Evolutionary conservation across 306 rosid genomes (phyloP), one percentile per base, ranked within the genome.

Genomic region (Canavalia ensiformis): DNA sequence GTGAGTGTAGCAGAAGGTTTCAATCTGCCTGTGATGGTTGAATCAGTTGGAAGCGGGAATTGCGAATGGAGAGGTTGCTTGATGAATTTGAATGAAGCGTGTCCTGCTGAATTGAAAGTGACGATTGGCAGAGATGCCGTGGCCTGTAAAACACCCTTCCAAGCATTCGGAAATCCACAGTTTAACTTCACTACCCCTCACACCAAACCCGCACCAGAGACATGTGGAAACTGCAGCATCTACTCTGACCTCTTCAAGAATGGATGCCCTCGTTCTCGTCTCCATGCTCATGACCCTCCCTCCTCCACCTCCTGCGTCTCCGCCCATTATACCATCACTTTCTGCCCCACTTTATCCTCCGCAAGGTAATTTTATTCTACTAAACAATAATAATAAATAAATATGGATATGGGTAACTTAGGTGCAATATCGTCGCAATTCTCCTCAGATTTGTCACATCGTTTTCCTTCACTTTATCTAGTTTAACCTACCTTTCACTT

Each of bases 1-100:
- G 94, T 94, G 3, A 94, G 97, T 75, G 88, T 94, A 2, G 98
- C 92, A 1, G 93, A 92, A 64, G 98, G 98, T 0, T 92, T 87
- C 83, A 92, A 92, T 79, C 90, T 94, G 0, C 89, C 97, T 0
- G 79, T 92, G 90, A 44, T 7, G 11, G 79, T 94, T n/a, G 91
- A 44, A 13, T 83, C 96, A n/a, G n/a, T n/a, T 0, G 76, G 78
- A 55, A 89, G 92, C 0, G 94, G 87, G 0, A 66, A 89, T 70
- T 94, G 98, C 75, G 84, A 88, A 3, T 4, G 83, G 35, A 91
- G 95, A 0, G 97, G 94, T 4, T 94, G 98, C 52, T 41, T 28
- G 13, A 87, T 60, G 72, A 92, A 94, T 42, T 41, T 94, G 79
- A n/a, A n/a, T n/a, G 91, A 94, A 0, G 85, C 67, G 4, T 94